Evolutionary conservation across 2,329 filamentous ascomycete genomes (phyloP), one percentile per base, ranked within the genome.

Genomic region (Epichloe aotearoae): DNA sequence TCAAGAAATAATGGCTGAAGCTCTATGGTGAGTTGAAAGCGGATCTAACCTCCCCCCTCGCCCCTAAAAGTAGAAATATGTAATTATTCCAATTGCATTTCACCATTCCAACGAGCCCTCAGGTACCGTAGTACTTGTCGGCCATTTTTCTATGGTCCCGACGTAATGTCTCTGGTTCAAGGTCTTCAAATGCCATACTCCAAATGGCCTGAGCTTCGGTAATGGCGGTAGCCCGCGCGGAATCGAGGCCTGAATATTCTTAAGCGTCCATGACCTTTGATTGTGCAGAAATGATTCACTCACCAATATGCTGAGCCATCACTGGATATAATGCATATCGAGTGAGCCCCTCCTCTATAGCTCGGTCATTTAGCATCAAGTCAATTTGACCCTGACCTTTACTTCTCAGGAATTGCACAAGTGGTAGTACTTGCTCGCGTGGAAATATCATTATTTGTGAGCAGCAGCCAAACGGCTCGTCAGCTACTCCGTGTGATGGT

Each of bases 401-500:
- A 3, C 34, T n/a, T 14, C 33, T 17, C 11, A 47, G 19, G 30
- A 47, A 47, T 20, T 38, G 4, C 12, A 47, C 34, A 8, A 47
- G 45, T 15, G 20, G 10, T 26, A 17, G 6, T 20, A 48, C 46
- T 38, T 48, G 46, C 17, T 48, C 36, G 5, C 46, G 46, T 14
- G 46, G 46, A 19, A 48, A 48, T 8, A 40, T 19, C 46, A 39
- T 47, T 7, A 26, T 20, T 19, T 47, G 45, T 26, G 45, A 47
- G 19, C 45, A 47, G 45, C 45, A 47, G 34, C 45, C 45, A 30
- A 47, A 47, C 19, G 45, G 45, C 34, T 47, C 45, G 34, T 47
- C 20, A 5, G 20, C n/a, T 12, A 47, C 45, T 20, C 45, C 45
- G 14, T 5, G 45, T 4, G 45, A 47, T 7, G 45, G 45, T 23